Evolutionary conservation across 371 early-diverging fungal species (phyloP).

Genomic region (Mortierella polycephala): DNA sequence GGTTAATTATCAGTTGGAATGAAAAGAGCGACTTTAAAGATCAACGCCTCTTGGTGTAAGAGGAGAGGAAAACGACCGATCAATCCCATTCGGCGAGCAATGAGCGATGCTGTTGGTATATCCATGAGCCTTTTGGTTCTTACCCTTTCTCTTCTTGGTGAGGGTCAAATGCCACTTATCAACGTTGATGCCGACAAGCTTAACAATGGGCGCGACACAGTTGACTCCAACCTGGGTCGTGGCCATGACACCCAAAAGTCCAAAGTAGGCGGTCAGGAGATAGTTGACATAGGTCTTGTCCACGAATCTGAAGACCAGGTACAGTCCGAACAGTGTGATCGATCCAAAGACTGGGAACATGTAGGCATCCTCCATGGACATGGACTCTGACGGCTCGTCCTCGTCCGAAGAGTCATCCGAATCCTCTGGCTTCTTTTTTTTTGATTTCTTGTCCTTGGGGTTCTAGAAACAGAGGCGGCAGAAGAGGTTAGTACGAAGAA

Average conservation of each 20-base stretch:
- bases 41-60: neutral
- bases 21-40: neutral
- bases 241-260: slow-evolving; percentile 83
- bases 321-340: slow-evolving; percentile 82
- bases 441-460: slow-evolving; percentile 47
- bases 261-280: slow-evolving; percentile 90
- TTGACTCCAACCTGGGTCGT: slow-evolving; percentile 73
- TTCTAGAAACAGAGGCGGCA: slow-evolving; percentile 17
- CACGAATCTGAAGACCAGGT: slow-evolving; percentile 86
- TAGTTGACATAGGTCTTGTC: slow-evolving; percentile 88
- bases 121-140: slow-evolving; percentile 9
- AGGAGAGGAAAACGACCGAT: neutral
- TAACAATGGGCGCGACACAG: slow-evolving; percentile 61
- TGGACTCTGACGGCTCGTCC: slow-evolving; percentile 75
- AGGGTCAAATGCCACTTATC: slow-evolving; percentile 78
- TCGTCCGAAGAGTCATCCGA: slow-evolving; percentile 69
- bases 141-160: slow-evolving; percentile 78
- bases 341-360: slow-evolving; percentile 95
- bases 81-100: no score
- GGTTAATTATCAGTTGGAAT: neutral
- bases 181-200: slow-evolving; percentile 62
- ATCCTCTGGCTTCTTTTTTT: slow-evolving; percentile 57
- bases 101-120: no score
- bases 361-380: slow-evolving; percentile 91
- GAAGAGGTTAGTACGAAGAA: neutral